Evolutionary conservation across 371 early-diverging fungal species (phyloP).

Genomic region (Apophysomyces ossiformis): DNA sequence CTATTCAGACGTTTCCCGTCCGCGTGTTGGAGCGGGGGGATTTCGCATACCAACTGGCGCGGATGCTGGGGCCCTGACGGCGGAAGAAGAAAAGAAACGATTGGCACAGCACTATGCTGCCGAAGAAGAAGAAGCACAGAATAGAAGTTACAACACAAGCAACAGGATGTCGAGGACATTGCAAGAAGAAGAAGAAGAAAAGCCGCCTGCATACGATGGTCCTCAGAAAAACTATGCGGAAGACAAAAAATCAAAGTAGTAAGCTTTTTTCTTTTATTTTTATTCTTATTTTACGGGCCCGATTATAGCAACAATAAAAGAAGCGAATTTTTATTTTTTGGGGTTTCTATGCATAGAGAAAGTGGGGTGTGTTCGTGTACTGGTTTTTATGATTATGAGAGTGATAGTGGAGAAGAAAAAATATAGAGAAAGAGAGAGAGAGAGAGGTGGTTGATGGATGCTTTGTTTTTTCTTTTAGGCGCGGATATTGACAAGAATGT

Average conservation of each 20-base stretch:
- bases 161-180: no score
- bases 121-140: background rate
- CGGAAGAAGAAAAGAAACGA: slow-evolving; percentile 27
- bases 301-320: no score
- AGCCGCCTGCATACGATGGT: slow-evolving; percentile 3
- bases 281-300: background rate
- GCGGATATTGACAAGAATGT: slow-evolving; percentile 19
- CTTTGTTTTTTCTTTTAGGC: background rate
- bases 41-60: slow-evolving; percentile 33
- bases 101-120: slow-evolving; percentile 20
- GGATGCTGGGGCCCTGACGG: background rate
- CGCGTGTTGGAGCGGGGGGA: slow-evolving; percentile 49
- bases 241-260: background rate
- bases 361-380: no score
- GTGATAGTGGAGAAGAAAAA: no score
- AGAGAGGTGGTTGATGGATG: no score
- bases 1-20: slow-evolving; percentile 31
- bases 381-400: no score
- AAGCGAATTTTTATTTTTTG: no score
- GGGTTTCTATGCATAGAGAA: no score
- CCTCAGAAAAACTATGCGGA: background rate
- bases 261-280: background rate
- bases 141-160: no score
- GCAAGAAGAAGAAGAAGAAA: background rate
- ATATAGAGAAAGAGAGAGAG: no score